These are phyloP conservation scores for Volvox africanus DNA, from an alignment of 139 green algal genomes.

Conservation along the genomic window DNA sequence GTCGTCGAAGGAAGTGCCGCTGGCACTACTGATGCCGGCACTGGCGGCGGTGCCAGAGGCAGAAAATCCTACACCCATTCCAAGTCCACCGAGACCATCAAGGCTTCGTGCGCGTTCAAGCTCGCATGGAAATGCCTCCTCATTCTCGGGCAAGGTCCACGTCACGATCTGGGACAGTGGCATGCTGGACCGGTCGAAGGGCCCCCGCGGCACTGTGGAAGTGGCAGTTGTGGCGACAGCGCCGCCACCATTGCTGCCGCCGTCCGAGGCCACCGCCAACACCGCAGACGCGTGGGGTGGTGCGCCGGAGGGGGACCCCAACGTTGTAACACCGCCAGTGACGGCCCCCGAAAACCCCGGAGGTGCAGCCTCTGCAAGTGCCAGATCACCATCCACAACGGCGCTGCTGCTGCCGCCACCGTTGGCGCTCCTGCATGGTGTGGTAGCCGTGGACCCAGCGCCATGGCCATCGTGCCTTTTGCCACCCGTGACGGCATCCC, in stretches of 20 bases:
- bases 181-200: slow-evolving; percentile 17
- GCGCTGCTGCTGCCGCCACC: too few species aligned
- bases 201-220: neutral
- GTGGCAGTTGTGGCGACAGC: neutral
- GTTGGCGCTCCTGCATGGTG: neutral
- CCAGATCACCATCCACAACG: too few species aligned
- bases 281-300: neutral
- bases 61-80: neutral
- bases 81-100: neutral
- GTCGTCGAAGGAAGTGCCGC: neutral
- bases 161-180: neutral
- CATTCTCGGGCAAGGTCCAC: neutral
- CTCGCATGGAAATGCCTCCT: neutral
- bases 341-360: neutral
- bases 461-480: neutral
- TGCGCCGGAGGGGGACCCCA: neutral
- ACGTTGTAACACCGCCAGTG: neutral
- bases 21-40: neutral
- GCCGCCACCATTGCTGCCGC: neutral
- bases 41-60: neutral
- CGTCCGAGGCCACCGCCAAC: neutral
- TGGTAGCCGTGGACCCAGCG: neutral
- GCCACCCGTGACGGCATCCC: neutral
- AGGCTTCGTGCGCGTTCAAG: neutral
- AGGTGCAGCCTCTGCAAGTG: neutral